Percentiles rank a stretch among this genome's conserved stretches.
Evolutionary conservation across 2,329 filamentous ascomycete genomes (phyloP).

Genomic region (Nemania serpens): DNA sequence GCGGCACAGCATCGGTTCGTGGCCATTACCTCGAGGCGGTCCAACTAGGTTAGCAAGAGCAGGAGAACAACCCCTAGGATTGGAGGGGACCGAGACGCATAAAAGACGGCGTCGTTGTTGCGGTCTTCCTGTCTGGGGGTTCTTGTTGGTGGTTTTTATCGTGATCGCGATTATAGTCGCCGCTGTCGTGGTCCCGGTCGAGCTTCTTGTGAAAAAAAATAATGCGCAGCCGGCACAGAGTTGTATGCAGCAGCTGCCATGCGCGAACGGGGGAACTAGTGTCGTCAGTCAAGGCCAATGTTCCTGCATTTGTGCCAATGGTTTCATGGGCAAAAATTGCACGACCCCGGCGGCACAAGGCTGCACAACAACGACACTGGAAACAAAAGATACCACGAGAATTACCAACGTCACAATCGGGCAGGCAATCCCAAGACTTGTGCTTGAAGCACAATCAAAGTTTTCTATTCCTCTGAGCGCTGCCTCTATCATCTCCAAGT

Average conservation of each 20-base stretch:
- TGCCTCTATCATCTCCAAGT: slow-evolving; percentile 71
- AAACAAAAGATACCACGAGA: slow-evolving; percentile 46
- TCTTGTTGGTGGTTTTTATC: slow-evolving; percentile 68
- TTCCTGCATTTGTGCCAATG: slow-evolving; percentile 86
- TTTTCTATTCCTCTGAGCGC: slow-evolving; percentile 78
- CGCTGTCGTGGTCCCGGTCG: slow-evolving; percentile 78
- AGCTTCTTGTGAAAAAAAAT: slow-evolving; percentile 62
- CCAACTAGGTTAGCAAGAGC: slow-evolving; percentile 30
- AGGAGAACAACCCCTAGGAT: slow-evolving; percentile 15
- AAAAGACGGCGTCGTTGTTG: slow-evolving; percentile 69
- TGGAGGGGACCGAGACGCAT: slow-evolving; percentile 16
- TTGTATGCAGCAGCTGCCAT: slow-evolving; percentile 67
- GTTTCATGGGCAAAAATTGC: slow-evolving; percentile 71
- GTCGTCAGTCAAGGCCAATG: slow-evolving; percentile 71
- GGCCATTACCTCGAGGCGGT: slow-evolving; percentile 51
- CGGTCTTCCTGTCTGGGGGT: slow-evolving; percentile 80
- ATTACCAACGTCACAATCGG: slow-evolving; percentile 78
- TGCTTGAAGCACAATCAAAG: slow-evolving; percentile 66
- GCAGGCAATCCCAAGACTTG: slow-evolving; percentile 73
- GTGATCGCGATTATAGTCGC: slow-evolving; percentile 75
- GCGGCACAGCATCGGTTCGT: slow-evolving; percentile 54
- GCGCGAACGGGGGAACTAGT: slow-evolving; percentile 80
- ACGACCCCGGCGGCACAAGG: slow-evolving; percentile 52
- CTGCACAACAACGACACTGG: slow-evolving; percentile 55
- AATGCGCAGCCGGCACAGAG: slow-evolving; percentile 45